Evolutionary conservation across 2,329 filamentous ascomycete species (phyloP).

Genomic region (Penicillium occitanis): DNA sequence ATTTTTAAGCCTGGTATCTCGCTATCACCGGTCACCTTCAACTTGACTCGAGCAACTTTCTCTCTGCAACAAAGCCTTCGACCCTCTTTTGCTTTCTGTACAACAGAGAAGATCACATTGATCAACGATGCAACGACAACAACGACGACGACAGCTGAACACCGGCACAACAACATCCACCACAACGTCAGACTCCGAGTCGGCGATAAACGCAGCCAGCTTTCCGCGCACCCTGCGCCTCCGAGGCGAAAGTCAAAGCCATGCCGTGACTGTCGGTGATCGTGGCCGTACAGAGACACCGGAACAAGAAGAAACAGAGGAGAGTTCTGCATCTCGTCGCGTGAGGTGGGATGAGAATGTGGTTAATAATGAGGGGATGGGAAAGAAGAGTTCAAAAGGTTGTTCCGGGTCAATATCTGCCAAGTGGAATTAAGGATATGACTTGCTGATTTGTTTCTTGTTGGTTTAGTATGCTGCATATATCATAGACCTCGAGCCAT

Average conservation of each 20-base stretch:
- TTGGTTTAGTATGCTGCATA: constrained; percentile 84
- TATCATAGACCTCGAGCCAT: constrained; percentile 83
- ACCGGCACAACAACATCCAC: constrained; percentile 4
- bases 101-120: not conserved
- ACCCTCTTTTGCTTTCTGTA: not conserved
- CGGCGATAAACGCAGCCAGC: constrained; percentile 20
- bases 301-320: constrained; percentile 24
- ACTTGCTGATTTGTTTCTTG: not conserved
- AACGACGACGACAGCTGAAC: constrained; percentile 2
- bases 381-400: constrained; percentile 94
- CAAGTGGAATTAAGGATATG: not conserved
- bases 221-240: constrained; percentile 23
- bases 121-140: constrained; percentile 8
- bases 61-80: not conserved
- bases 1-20: not conserved
- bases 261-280: constrained; percentile 23
- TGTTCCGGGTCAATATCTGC: constrained; percentile 22
- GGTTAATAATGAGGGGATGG: constrained; percentile 91
- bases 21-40: not conserved
- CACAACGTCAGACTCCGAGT: constrained; percentile 23
- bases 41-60: not conserved
- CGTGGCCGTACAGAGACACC: constrained; percentile 20
- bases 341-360: constrained; percentile 94
- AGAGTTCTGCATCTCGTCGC: constrained; percentile 49
- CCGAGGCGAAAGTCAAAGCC: constrained; percentile 13